Percentiles rank a stretch among this genome's conserved stretches.
Conservation (phyloP, 2,329 filamentous ascomycete species). For the Karstenula rhodostoma region DNA sequence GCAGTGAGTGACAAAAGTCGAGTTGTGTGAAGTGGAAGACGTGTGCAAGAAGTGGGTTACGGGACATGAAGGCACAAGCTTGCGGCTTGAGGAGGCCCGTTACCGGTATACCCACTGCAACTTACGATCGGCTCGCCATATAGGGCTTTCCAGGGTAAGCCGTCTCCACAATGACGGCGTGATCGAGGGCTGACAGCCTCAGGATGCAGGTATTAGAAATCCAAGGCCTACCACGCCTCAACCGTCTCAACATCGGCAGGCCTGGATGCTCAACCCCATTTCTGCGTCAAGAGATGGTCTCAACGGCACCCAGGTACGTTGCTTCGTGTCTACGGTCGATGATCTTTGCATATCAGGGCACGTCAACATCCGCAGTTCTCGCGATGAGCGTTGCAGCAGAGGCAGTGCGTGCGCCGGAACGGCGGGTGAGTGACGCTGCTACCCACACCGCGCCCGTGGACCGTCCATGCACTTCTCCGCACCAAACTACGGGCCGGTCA, state of each 20-base stretch:
- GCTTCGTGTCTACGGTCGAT: neutral
- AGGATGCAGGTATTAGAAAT: constrained; percentile 2
- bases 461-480: neutral
- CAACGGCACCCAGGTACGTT: neutral
- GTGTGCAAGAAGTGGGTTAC: neutral
- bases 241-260: neutral
- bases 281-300: too few relatives aligned
- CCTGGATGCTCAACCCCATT: too few relatives aligned
- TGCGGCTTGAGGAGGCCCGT: neutral
- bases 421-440: neutral
- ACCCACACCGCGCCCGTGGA: neutral
- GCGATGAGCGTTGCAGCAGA: neutral
- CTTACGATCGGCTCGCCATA: neutral
- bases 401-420: neutral
- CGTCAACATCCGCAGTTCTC: neutral
- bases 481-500: neutral
- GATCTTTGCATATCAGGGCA: neutral
- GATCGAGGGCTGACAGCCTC: neutral
- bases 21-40: too few relatives aligned
- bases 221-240: neutral
- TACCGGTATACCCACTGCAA: neutral
- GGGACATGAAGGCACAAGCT: neutral
- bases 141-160: neutral
- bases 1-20: neutral
- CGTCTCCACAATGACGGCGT: neutral